Conservation (phyloP, 2,329 filamentous ascomycete genomes). For the Xylariomycetidae sp. region DNA sequence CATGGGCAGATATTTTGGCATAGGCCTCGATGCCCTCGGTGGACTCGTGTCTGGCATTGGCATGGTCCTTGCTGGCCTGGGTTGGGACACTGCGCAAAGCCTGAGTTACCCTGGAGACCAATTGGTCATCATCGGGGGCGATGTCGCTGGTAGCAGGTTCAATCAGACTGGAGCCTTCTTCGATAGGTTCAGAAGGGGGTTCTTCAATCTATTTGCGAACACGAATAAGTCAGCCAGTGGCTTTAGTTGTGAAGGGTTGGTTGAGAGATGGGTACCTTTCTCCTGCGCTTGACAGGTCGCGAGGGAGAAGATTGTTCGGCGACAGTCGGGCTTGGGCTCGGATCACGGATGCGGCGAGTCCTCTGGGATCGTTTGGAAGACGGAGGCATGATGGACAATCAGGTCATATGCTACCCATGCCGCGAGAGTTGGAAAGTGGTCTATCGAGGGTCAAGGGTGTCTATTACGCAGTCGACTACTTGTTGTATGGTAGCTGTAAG, state of each 20-base stretch:
- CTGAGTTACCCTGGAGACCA: constrained; percentile 53
- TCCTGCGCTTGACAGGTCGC: constrained; percentile 60
- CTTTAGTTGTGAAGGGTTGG: constrained; percentile 5
- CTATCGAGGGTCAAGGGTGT: too few species aligned
- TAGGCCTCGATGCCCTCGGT: constrained; percentile 66
- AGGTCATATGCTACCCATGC: constrained; percentile 18
- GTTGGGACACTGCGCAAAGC: constrained; percentile 44
- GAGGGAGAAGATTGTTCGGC: constrained; percentile 53
- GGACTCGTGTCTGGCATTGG: constrained; percentile 59
- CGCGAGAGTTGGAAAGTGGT: too few species aligned
- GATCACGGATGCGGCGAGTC: constrained; percentile 28
- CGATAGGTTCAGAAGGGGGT: constrained; percentile 38
- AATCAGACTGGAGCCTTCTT: constrained; percentile 40
- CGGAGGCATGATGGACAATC: constrained; percentile 29
- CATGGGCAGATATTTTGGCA: constrained; percentile 74
- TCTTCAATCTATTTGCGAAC: constrained; percentile 33
- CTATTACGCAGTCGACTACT: too few species aligned
- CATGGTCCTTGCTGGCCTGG: constrained; percentile 57
- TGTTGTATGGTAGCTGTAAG: too few species aligned
- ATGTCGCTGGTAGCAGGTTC: constrained; percentile 32
- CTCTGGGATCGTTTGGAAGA: constrained; percentile 34
- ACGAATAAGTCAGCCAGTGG: constrained; percentile 5
- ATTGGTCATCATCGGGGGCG: constrained; percentile 47
- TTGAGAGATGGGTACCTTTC: constrained; percentile 41
- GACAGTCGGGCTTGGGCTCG: constrained; percentile 27